Evolutionary conservation across 345 rosid species (phyloP).

Genomic region (Acer negundo): DNA sequence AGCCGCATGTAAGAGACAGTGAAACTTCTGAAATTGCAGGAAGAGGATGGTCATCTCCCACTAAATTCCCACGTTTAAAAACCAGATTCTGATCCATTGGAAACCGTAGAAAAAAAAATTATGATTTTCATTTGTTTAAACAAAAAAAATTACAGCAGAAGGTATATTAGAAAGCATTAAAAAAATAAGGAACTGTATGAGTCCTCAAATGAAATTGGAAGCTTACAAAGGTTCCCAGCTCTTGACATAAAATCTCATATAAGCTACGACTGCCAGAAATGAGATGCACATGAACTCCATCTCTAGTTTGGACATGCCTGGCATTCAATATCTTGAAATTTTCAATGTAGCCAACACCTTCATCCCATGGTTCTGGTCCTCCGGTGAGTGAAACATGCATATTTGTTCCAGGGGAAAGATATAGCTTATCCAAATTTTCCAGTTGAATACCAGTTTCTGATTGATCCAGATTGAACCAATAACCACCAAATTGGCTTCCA

Average conservation of each 20-base stretch:
- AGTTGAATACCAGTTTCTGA: conserved; percentile 44
- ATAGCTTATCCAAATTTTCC: conserved; percentile 51
- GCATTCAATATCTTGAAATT: conserved; percentile 52
- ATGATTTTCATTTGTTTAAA: conserved; percentile 12
- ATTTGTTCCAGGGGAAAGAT: conserved; percentile 86
- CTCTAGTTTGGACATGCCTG: conserved; percentile 34
- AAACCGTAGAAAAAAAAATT: conserved; percentile 30
- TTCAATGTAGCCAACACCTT: conserved; percentile 55
- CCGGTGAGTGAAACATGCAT: conserved; percentile 70
- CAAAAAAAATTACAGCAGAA: neutral
- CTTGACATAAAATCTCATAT: conserved; percentile 67
- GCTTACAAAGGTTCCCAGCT: conserved; percentile 72
- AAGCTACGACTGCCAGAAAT: conserved; percentile 44
- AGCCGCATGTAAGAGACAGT: conserved; percentile 58
- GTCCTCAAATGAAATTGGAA: conserved; percentile 7
- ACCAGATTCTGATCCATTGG: conserved; percentile 54
- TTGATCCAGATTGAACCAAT: conserved; percentile 58
- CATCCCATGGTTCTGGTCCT: conserved; percentile 89
- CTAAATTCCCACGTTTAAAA: conserved; percentile 82
- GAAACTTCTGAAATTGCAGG: conserved; percentile 69
- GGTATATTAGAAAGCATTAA: neutral
- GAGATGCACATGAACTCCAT: conserved; percentile 45
- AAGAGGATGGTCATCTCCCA: conserved; percentile 76
- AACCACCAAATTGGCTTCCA: conserved; percentile 87
- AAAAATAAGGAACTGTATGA: neutral